Evolutionary conservation across 106 monocot genomes (phyloP).

Genomic region (Allium sativum): DNA sequence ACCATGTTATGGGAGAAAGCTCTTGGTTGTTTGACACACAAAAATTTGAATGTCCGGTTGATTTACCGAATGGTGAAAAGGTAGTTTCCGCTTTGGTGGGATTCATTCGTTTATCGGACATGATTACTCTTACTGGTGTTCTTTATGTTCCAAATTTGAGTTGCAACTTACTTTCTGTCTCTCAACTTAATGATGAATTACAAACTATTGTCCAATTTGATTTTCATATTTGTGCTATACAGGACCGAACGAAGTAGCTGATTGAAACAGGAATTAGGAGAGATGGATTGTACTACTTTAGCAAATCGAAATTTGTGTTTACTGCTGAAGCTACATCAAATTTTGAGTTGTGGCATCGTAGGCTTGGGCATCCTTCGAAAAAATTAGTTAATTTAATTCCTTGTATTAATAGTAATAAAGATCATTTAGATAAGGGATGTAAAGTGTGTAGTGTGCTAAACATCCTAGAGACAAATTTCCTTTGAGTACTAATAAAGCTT

Average conservation of each 20-base stretch:
- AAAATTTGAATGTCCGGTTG: too few species aligned
- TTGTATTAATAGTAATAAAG: not conserved
- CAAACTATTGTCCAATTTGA: too few species aligned
- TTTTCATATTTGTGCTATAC: not conserved
- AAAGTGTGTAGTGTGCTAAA: too few species aligned
- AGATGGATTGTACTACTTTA: conserved; percentile 8
- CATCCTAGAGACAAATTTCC: not conserved
- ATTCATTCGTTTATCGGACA: too few species aligned
- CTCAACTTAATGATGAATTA: too few species aligned
- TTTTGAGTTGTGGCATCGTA: conserved; percentile 1
- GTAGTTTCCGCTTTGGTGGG: not conserved
- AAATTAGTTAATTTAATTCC: conserved; percentile 2
- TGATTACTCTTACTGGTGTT: too few species aligned
- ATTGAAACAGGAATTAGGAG: not conserved
- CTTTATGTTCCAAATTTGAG: too few species aligned
- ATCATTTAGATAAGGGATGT: not conserved
- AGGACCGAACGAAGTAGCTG: not conserved
- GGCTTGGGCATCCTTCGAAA: not conserved
- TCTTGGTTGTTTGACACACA: too few species aligned
- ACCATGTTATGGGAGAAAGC: too few species aligned
- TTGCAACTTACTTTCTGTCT: too few species aligned
- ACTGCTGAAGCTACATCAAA: too few species aligned
- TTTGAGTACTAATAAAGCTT: conserved; percentile 1
- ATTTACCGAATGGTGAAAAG: not conserved
- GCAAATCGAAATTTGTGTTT: too few species aligned